phyloP scores from a whole-genome alignment of 2,329 filamentous ascomycete genomes.

The Penicillium occitanis region DNA sequence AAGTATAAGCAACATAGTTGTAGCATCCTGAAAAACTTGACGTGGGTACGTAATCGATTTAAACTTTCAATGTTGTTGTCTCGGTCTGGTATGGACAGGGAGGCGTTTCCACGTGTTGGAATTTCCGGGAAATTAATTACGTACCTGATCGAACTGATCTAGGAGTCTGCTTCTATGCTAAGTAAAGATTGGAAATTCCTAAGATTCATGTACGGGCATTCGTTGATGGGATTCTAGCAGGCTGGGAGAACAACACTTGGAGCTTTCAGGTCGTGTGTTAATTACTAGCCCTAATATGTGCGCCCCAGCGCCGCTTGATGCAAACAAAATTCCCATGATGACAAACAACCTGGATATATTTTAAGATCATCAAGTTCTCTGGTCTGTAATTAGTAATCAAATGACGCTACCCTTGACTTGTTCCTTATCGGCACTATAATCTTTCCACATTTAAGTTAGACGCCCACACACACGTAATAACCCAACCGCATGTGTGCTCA shows the following conservation, averaged over 20 bases:
- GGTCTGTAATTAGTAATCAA: background rate
- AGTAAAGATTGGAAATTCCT: background rate
- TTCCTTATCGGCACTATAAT: background rate
- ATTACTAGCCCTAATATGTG: background rate
- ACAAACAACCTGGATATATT: background rate
- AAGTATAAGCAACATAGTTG: background rate
- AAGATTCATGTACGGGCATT: background rate
- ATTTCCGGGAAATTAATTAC: conserved; percentile 19
- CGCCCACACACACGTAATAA: background rate
- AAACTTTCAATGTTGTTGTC: conserved; percentile 13
- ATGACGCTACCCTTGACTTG: background rate
- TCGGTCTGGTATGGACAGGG: conserved; percentile 20
- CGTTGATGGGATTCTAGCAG: background rate
- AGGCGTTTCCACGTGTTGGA: conserved; percentile 19
- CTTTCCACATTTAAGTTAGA: background rate
- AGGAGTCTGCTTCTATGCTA: background rate
- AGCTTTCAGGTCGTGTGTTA: background rate
- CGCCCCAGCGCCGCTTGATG: background rate
- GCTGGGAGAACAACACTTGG: background rate
- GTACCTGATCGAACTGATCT: background rate
- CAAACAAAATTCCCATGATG: background rate
- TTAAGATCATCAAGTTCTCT: too few relatives aligned
- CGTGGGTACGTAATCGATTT: background rate
- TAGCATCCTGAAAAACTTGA: background rate
- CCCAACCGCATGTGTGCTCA: background rate